These are phyloP conservation scores for Dalechampia spathulata DNA, from an alignment of 441 rosid genomes.

Conservation along the genomic window DNA sequence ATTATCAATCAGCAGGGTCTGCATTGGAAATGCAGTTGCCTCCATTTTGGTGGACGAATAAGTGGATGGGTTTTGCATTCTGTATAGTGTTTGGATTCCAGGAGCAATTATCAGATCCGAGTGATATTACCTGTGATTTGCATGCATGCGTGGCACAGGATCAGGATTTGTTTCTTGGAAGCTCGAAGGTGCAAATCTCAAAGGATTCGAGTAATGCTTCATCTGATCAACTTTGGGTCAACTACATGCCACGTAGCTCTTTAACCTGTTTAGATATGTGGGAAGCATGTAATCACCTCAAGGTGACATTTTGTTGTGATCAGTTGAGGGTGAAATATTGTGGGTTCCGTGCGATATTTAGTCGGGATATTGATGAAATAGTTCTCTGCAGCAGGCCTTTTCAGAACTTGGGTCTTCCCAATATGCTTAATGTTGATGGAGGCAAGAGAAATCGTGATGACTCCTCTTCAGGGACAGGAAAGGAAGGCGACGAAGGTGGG, in stretches of 20 bases:
- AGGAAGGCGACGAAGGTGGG: not conserved
- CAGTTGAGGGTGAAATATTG: constrained; percentile 9
- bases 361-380: constrained; percentile 7
- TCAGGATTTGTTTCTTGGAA: constrained; percentile 9
- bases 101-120: not conserved
- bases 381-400: not conserved
- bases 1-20: not conserved
- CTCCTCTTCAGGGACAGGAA: not conserved
- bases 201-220: not conserved
- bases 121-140: constrained; percentile 4
- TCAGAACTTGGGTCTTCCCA: not conserved
- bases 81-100: constrained; percentile 9
- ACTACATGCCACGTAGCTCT: constrained; percentile 11
- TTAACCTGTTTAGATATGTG: constrained; percentile 4
- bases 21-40: constrained; percentile 12
- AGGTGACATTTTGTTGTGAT: not conserved
- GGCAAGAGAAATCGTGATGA: constrained; percentile 6
- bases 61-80: constrained; percentile 18
- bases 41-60: constrained; percentile 5
- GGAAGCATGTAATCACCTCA: constrained; percentile 1
- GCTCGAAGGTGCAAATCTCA: constrained; percentile 1
- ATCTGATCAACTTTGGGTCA: constrained; percentile 7
- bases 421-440: not conserved
- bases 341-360: constrained; percentile 6
- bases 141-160: constrained; percentile 1